Evolutionary conservation across 176 grass and related monocot genomes (phyloP), one percentile per base, ranked within the genome.

Genomic region (Bromus sterilis): DNA sequence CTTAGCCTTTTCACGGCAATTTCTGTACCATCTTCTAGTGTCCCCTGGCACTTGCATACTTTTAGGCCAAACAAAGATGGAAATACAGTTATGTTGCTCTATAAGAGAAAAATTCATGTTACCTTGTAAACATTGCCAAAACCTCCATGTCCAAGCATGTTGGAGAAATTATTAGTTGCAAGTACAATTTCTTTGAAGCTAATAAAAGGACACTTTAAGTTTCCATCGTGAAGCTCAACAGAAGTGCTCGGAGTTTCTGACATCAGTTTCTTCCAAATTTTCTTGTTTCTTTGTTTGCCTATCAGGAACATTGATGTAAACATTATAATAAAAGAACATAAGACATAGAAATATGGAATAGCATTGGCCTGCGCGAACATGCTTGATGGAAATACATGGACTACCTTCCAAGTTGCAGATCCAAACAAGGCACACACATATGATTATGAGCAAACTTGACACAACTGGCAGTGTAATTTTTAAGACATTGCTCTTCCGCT

Each of bases 1-100:
- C 28, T 76, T 28, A 78, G 83, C 13, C 83, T 78, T 78, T 85
- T 85, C 6, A 78, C 48, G 33, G 83, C 83, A 55, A 85, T 60
- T 59, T 85, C 51, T 29, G 25, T 49, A 1, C 57, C 56, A 41
- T 36, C 36, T 36, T 42, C 29, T 11, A 83, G 21, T 6, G 3
- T 75, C n/a, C 80, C 80, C 80, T 83, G 70, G 61, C 36, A 37
- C 35, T 37, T 37, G 36, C 36, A 37, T 37, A 37, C 36, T 37
- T 37, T 37, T 37, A 25, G 9, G 34, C 20, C 20, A 58, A 26
- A 15, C 75, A 77, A 77, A 56, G 21, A 32, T 11, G 13, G 36
- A 70, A 70, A 40, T 70, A 25, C 20, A 20, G 41, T 36, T 37
- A 59, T 7, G 61, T 59, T 36, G 29, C 31, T 37, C 25, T 55